Conservation (phyloP, 371 early-diverging fungal species). For the Dentiscutata heterogama region DNA sequence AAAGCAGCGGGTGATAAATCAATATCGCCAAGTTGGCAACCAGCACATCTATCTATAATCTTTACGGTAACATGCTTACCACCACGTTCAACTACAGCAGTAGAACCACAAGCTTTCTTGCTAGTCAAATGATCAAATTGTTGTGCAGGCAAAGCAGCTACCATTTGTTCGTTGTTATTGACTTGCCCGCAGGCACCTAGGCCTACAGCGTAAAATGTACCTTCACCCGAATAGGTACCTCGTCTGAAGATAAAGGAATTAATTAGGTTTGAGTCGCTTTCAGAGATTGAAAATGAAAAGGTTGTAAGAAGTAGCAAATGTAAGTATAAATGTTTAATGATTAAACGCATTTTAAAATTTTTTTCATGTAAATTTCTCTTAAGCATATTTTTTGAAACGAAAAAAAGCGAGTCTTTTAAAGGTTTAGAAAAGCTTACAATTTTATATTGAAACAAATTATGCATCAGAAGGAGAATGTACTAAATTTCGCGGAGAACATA, state of each 20-base stretch:
- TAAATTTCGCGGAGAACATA: too few species aligned
- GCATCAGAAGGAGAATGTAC: too few species aligned
- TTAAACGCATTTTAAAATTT: too few species aligned
- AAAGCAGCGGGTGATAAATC: constrained; percentile 36
- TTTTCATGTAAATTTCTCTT: too few species aligned
- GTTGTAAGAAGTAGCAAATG: too few species aligned
- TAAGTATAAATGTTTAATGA: too few species aligned
- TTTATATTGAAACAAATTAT: too few species aligned
- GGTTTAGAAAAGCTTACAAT: too few species aligned
- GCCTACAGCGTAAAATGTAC: constrained; percentile 57
- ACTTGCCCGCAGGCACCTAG: constrained; percentile 58
- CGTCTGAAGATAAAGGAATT: not conserved
- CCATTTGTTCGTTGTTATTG: constrained; percentile 49
- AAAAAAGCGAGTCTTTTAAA: too few species aligned
- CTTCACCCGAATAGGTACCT: constrained; percentile 49
- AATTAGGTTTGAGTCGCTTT: too few species aligned
- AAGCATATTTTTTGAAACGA: too few species aligned
- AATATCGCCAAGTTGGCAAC: not conserved
- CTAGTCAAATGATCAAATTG: not conserved
- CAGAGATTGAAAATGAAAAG: too few species aligned
- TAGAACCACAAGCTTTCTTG: not conserved
- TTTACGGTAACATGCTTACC: not conserved
- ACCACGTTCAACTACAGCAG: not conserved
- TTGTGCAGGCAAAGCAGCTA: constrained; percentile 54
- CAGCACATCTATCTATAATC: constrained; percentile 17